phyloP scores from a whole-genome alignment of 768 basidiomycete species.

The Boletus rufocinnamomeus region DNA sequence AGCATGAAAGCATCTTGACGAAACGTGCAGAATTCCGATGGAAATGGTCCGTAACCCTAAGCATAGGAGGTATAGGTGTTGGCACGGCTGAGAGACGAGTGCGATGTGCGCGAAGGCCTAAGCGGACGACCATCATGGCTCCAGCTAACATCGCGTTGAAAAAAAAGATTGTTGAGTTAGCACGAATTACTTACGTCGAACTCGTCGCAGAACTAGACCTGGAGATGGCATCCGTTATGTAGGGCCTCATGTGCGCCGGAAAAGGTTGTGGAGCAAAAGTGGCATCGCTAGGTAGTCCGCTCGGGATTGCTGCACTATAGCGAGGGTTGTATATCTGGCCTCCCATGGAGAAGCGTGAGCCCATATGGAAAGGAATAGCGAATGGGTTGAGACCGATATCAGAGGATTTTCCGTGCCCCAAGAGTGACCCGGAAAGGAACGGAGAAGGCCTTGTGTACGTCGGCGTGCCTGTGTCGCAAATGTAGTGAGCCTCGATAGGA shows the following conservation, averaged over 20 bases:
- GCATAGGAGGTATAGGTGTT: constrained; percentile 26
- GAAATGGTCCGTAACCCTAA: constrained; percentile 11
- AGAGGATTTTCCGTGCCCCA: constrained; percentile 16
- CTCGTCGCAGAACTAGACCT: constrained; percentile 37
- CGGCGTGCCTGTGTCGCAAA: constrained; percentile 25
- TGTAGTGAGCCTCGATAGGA: constrained; percentile 40
- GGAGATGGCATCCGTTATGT: constrained; percentile 29
- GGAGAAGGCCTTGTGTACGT: constrained; percentile 5
- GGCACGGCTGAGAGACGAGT: constrained; percentile 18
- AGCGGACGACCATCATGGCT: constrained; percentile 29
- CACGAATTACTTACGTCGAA: constrained; percentile 30
- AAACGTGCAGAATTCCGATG: constrained; percentile 7
- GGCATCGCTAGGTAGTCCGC: constrained; percentile 24
- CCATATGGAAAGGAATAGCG: constrained; percentile 33
- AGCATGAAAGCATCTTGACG: constrained; percentile 26
- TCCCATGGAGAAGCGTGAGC: constrained; percentile 10
- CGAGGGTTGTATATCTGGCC: constrained; percentile 8
- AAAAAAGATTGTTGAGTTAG: background rate
- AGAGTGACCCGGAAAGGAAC: constrained; percentile 14
- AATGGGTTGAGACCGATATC: constrained; percentile 36
- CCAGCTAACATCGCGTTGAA: constrained; percentile 27
- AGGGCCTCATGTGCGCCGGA: constrained; percentile 17
- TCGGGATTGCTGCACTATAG: constrained; percentile 8
- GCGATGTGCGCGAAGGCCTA: constrained; percentile 17
- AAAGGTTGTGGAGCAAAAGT: constrained; percentile 30